Evolutionary conservation across 139 green algal species (phyloP).

Genomic region (Picochlorum sp.): DNA sequence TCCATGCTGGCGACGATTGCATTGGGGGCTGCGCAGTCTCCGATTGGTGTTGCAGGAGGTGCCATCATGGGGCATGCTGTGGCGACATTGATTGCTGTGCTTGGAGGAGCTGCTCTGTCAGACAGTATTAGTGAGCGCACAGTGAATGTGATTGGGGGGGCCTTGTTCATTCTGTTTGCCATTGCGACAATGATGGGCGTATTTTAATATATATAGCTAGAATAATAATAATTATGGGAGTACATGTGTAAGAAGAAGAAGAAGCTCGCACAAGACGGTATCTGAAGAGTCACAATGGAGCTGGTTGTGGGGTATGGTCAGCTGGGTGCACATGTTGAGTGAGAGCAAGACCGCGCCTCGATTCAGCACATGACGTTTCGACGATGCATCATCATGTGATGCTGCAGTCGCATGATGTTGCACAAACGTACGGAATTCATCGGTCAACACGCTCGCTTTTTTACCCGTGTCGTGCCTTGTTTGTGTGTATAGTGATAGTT

Average conservation of each 20-base stretch:
- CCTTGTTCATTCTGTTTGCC: slow-evolving; percentile 89
- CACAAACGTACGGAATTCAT: too few species aligned
- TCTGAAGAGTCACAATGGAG: too few species aligned
- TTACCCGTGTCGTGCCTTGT: too few species aligned
- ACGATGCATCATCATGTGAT: too few species aligned
- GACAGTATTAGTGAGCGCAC: slow-evolving; percentile 82
- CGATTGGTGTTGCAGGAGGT: slow-evolving; percentile 79
- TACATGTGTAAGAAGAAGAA: neutral
- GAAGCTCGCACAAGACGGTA: neutral
- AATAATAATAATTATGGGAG: neutral
- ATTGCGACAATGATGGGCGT: slow-evolving; percentile 60
- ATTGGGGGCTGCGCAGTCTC: slow-evolving; percentile 78
- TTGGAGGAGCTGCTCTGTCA: slow-evolving; percentile 71
- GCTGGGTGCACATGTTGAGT: too few species aligned
- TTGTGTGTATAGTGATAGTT: too few species aligned
- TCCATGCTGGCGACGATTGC: slow-evolving; percentile 98
- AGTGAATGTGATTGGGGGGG: slow-evolving; percentile 67
- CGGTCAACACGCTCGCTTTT: too few species aligned
- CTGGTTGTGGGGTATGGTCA: too few species aligned
- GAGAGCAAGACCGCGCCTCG: too few species aligned
- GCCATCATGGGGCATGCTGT: slow-evolving; percentile 78
- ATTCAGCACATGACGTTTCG: too few species aligned
- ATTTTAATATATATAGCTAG: slow-evolving; percentile 14
- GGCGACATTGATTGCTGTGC: slow-evolving; percentile 85
- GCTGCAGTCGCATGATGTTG: too few species aligned